Conservation (phyloP, 768 basidiomycete genomes). For the Tricholoma matsutake region DNA sequence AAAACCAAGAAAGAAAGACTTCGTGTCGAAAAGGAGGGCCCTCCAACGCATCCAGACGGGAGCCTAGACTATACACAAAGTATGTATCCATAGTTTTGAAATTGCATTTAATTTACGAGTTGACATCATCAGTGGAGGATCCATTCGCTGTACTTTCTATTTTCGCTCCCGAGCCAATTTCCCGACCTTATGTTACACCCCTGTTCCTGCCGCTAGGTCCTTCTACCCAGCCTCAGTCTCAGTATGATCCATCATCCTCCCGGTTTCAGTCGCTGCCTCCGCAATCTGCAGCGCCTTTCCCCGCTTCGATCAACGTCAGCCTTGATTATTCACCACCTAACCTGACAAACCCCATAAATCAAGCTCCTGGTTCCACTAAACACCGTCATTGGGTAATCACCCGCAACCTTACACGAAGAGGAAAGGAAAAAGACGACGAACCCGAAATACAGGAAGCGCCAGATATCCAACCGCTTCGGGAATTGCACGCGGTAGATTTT, state of each 20-base stretch:
- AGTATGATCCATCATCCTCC: conserved; percentile 21
- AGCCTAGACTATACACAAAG: conserved; percentile 74
- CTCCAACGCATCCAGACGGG: conserved; percentile 69
- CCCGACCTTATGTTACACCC: conserved; percentile 55
- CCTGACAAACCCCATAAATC: conserved; percentile 26
- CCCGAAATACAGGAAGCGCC: conserved; percentile 32
- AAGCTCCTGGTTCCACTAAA: conserved; percentile 26
- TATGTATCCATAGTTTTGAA: conserved; percentile 29
- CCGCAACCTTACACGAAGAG: conserved; percentile 51
- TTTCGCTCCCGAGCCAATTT: conserved; percentile 55
- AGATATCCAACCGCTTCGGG: conserved; percentile 48
- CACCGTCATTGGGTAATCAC: conserved; percentile 61
- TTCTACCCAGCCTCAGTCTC: conserved; percentile 15
- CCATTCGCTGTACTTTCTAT: conserved; percentile 67
- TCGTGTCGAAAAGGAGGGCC: conserved; percentile 74
- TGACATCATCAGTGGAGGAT: conserved; percentile 60
- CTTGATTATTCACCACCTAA: conserved; percentile 14
- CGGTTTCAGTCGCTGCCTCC: conserved; percentile 24
- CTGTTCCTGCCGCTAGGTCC: conserved; percentile 43
- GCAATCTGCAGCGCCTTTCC: conserved; percentile 15
- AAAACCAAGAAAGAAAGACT: conserved; percentile 79
- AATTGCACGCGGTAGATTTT: conserved; percentile 54
- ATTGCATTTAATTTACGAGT: conserved; percentile 3
- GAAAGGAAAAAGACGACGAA: conserved; percentile 55
- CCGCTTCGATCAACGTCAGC: conserved; percentile 13